phyloP scores from a whole-genome alignment of 2,329 filamentous ascomycete species.

The Coniochaeta ligniaria region DNA sequence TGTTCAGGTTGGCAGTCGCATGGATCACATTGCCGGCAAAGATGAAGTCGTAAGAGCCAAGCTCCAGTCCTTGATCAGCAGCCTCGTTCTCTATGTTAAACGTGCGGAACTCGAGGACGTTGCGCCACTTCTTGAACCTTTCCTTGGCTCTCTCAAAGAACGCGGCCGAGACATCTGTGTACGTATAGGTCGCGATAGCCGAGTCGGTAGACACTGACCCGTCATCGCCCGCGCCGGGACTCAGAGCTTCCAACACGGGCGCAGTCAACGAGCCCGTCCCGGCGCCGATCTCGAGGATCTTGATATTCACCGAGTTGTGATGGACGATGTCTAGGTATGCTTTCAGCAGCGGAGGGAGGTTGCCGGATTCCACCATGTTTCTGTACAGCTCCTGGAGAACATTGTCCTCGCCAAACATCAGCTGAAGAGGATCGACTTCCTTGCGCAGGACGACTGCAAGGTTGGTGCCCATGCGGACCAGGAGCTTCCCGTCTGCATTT shows the following conservation, averaged over 20 bases:
- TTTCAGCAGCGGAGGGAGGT: background rate
- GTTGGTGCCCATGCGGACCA: background rate
- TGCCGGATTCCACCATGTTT: background rate
- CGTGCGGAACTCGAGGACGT: background rate
- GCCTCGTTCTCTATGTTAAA: background rate
- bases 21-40: constrained; percentile 13
- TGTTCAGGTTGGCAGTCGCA: constrained; percentile 6
- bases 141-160: constrained; percentile 24
- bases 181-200: constrained; percentile 5
- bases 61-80: constrained; percentile 8
- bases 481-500: background rate
- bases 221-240: background rate
- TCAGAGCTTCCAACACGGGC: background rate
- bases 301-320: background rate
- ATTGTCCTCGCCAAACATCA: background rate
- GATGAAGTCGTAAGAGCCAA: constrained; percentile 9
- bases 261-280: background rate
- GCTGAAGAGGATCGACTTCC: background rate
- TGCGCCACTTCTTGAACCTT: constrained; percentile 12
- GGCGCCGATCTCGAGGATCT: background rate
- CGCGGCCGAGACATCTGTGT: constrained; percentile 15
- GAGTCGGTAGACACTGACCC: background rate
- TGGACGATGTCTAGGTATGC: background rate
- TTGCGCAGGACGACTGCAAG: background rate
- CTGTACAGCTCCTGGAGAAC: background rate